phyloP scores from a whole-genome alignment of 108 stramenopile genomes.

The Chaetoceros tenuissimus region DNA sequence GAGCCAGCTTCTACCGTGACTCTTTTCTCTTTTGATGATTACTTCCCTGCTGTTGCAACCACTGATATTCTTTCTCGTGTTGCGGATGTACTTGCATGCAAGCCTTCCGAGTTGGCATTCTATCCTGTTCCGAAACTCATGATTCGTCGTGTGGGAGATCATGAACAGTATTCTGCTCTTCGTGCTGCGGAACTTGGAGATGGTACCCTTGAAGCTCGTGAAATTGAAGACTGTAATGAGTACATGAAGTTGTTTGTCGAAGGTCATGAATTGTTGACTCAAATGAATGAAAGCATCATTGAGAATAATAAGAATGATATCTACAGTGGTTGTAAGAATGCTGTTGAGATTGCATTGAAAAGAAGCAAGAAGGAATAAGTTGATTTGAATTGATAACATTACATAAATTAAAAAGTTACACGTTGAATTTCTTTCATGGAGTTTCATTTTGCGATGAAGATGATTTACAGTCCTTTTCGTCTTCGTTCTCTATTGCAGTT shows the following conservation, averaged over 20 bases:
- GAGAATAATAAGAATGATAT: slow-evolving; percentile 66
- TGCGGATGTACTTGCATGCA: slow-evolving; percentile 81
- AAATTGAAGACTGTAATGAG: slow-evolving; percentile 49
- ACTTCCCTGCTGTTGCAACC: slow-evolving; percentile 88
- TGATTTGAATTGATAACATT: no score
- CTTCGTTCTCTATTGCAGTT: no score
- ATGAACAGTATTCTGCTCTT: slow-evolving; percentile 81
- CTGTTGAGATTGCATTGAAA: slow-evolving; percentile 49
- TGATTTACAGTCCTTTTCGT: no score
- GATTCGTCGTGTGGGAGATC: slow-evolving; percentile 90
- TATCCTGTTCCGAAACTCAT: slow-evolving; percentile 86
- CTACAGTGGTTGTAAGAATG: slow-evolving; percentile 83
- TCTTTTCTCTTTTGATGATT: slow-evolving; percentile 81
- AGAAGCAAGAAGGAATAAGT: slow-evolving; percentile 15
- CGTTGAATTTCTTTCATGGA: no score
- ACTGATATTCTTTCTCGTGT: slow-evolving; percentile 84
- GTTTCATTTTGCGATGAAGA: no score
- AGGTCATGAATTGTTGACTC: slow-evolving; percentile 42
- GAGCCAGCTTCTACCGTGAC: slow-evolving; percentile 52
- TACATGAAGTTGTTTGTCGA: slow-evolving; percentile 65
- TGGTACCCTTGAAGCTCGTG: slow-evolving; percentile 81
- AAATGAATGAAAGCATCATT: slow-evolving; percentile 70
- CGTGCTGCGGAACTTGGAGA: slow-evolving; percentile 83
- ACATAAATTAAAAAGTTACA: no score
- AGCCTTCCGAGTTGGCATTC: slow-evolving; percentile 87